Evolutionary conservation across 2,329 filamentous ascomycete species (phyloP).

Genomic region (Sporothrix curviconia): DNA sequence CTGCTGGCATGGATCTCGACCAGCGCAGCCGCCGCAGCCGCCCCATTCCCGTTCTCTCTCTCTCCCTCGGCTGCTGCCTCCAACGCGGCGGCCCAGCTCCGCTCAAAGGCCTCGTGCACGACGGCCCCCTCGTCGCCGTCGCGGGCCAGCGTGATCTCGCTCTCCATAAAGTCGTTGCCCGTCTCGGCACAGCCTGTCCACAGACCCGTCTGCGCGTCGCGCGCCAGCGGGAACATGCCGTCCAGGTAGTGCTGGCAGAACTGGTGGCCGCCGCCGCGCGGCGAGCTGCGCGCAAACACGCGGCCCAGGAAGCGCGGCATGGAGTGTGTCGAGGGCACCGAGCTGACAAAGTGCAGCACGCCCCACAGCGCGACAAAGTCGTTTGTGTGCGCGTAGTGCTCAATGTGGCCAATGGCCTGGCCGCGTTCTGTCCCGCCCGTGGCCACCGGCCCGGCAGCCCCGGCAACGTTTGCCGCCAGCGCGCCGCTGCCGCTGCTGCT

Average conservation of each 20-base stretch:
- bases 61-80: slow-evolving; percentile 35
- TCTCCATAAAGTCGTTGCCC: slow-evolving; percentile 56
- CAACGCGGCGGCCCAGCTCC: slow-evolving; percentile 38
- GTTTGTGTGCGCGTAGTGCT: slow-evolving; percentile 69
- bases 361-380: slow-evolving; percentile 73
- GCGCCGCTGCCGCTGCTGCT: no score
- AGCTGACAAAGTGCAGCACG: slow-evolving; percentile 58
- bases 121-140: slow-evolving; percentile 39
- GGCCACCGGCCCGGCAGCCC: no score
- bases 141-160: slow-evolving; percentile 41
- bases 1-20: slow-evolving; percentile 26
- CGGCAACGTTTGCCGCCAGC: no score
- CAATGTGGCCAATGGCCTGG: slow-evolving; percentile 60
- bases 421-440: no score
- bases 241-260: slow-evolving; percentile 57
- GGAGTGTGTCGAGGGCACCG: slow-evolving; percentile 34
- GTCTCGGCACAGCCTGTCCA: slow-evolving; percentile 30
- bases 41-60: slow-evolving; percentile 19
- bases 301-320: slow-evolving; percentile 56
- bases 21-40: slow-evolving; percentile 19
- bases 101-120: slow-evolving; percentile 41
- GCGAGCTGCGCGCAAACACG: slow-evolving; percentile 49
- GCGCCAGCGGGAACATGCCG: slow-evolving; percentile 51
- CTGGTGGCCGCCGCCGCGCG: slow-evolving; percentile 51
- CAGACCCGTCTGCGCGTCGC: slow-evolving; percentile 35